These are phyloP conservation scores for Kodamaea arcana DNA, from an alignment of 1,139 yeast genomes.

Conservation along the genomic window DNA sequence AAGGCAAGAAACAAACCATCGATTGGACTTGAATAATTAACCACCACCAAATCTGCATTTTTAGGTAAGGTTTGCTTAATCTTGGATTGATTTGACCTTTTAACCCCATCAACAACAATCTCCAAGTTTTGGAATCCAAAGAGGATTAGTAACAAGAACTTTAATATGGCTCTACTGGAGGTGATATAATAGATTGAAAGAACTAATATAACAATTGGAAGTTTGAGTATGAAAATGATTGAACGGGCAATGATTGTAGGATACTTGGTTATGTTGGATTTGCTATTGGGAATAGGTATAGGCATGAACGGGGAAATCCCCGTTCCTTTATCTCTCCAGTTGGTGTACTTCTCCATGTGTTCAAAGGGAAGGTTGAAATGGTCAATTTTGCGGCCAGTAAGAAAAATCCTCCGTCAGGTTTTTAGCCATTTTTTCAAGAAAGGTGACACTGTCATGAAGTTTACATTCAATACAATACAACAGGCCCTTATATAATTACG, in stretches of 20 bases:
- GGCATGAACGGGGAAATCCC: slow-evolving; percentile 82
- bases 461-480: too few relatives aligned
- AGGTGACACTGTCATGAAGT: too few relatives aligned
- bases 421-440: too few relatives aligned
- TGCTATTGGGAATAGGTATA: slow-evolving; percentile 12
- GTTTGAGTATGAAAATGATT: slow-evolving; percentile 20
- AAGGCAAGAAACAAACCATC: slow-evolving; percentile 41
- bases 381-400: too few relatives aligned
- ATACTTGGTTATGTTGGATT: slow-evolving; percentile 6
- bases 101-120: slow-evolving; percentile 49
- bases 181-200: slow-evolving; percentile 9
- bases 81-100: slow-evolving; percentile 34
- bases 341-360: slow-evolving; percentile 70
- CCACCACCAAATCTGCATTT: slow-evolving; percentile 41
- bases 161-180: slow-evolving; percentile 8
- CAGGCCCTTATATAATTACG: too few relatives aligned
- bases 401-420: too few relatives aligned
- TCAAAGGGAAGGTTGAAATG: background rate
- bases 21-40: slow-evolving; percentile 54
- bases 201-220: slow-evolving; percentile 17
- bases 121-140: slow-evolving; percentile 32
- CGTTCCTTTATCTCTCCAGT: slow-evolving; percentile 75
- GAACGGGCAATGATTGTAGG: slow-evolving; percentile 13
- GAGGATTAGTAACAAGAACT: slow-evolving; percentile 11
- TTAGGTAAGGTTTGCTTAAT: slow-evolving; percentile 37